phyloP scores from a whole-genome alignment of 1,284 basidiomycete genomes.

The Puccinia coronata region DNA sequence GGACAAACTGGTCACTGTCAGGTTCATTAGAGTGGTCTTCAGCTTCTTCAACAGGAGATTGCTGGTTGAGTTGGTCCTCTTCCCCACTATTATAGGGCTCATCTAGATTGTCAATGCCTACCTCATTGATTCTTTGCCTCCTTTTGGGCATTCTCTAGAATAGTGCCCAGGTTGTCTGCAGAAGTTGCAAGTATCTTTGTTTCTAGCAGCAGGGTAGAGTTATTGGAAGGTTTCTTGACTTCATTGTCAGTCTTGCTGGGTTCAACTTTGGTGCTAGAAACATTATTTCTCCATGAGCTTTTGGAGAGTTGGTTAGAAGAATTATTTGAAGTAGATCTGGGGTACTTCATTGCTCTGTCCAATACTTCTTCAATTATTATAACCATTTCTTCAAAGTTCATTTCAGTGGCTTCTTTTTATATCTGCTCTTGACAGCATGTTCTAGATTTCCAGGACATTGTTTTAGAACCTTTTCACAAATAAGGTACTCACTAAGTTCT shows the following conservation, averaged over 20 bases:
- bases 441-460: neutral
- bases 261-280: neutral
- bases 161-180: neutral
- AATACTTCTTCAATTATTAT: neutral
- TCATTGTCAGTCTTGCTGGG: neutral
- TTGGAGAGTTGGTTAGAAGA: neutral
- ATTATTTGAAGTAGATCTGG: neutral
- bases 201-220: neutral
- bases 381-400: conserved; percentile 2
- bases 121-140: neutral
- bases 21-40: too few relatives aligned
- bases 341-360: neutral
- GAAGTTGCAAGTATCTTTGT: neutral
- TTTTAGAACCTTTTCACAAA: neutral
- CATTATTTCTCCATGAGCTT: neutral
- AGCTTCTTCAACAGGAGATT: too few relatives aligned
- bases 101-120: too few relatives aligned
- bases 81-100: too few relatives aligned
- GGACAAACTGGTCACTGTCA: too few relatives aligned
- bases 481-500: neutral
- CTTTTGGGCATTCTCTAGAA: neutral
- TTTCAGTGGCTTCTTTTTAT: neutral
- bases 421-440: conserved; percentile 1
- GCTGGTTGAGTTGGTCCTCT: too few relatives aligned
- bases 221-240: neutral